A percentile compares a stretch with the other conserved stretches of the same genome.
Conservation (phyloP, 495 filamentous ascomycete species). For the Aspergillus biplanus region DNA sequence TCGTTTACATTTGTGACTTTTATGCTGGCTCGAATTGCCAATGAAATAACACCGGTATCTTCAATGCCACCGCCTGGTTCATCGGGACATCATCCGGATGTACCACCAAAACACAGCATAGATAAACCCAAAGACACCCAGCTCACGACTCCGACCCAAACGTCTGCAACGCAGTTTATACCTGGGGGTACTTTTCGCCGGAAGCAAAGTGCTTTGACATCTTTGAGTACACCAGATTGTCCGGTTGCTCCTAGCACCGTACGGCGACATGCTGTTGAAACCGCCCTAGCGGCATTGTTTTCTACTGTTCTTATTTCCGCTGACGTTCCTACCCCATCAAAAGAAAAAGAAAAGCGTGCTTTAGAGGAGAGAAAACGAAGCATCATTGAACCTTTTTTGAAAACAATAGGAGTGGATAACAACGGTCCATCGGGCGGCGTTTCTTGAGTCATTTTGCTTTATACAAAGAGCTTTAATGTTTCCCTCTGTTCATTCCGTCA, state of each 20-base stretch:
- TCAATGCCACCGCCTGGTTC: conserved; percentile 22
- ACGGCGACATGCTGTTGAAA: conserved; percentile 44
- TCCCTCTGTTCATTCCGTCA: not conserved
- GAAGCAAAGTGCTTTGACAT: conserved; percentile 27
- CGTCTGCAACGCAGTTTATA: conserved; percentile 38
- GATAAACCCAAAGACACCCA: conserved; percentile 12
- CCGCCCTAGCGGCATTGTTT: conserved; percentile 37
- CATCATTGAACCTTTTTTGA: conserved; percentile 51
- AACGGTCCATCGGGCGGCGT: conserved; percentile 43
- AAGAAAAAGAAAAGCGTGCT: conserved; percentile 48
- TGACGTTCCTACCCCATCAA: conserved; percentile 33
- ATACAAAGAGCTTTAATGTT: not conserved
- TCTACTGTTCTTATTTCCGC: conserved; percentile 41
- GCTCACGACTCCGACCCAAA: conserved; percentile 18
- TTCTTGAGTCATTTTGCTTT: conserved; percentile 10
- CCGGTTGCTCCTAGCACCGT: conserved; percentile 20
- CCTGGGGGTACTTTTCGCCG: conserved; percentile 40
- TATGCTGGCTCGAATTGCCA: conserved; percentile 63
- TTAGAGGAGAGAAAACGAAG: conserved; percentile 44
- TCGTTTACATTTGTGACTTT: conserved; percentile 84
- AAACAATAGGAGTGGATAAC: conserved; percentile 46
- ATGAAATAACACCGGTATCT: conserved; percentile 47
- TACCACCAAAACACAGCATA: conserved; percentile 4
- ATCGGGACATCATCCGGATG: conserved; percentile 6
- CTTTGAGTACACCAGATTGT: conserved; percentile 11